phyloP scores from a whole-genome alignment of 192 early-diverging fungal species.

The Coemansia brasiliensis region DNA sequence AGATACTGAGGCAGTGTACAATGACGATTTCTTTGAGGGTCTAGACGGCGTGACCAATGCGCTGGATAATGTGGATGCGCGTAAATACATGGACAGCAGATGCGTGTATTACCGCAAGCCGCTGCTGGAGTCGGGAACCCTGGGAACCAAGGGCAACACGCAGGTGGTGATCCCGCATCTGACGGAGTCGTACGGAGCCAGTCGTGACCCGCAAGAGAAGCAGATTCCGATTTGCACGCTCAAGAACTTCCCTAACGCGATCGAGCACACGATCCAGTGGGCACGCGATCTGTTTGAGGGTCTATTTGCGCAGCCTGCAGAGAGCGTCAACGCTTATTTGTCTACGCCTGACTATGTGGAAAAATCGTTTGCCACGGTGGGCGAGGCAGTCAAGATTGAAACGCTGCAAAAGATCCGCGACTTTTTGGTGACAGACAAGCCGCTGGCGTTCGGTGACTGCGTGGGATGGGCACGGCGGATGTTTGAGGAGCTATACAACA shows the following conservation, averaged over 20 bases:
- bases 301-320: slow-evolving; percentile 85
- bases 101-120: slow-evolving; percentile 97
- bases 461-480: slow-evolving; percentile 85
- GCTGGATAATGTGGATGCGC: slow-evolving; percentile 96
- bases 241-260: slow-evolving; percentile 88
- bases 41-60: slow-evolving; percentile 96
- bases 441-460: slow-evolving; percentile 88
- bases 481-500: slow-evolving; percentile 93
- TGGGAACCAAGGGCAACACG: slow-evolving; percentile 99
- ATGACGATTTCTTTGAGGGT: slow-evolving; percentile 86
- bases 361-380: slow-evolving; percentile 68
- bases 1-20: slow-evolving; percentile 92
- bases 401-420: slow-evolving; percentile 72
- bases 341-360: slow-evolving; percentile 84
- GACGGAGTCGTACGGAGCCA: slow-evolving; percentile 98
- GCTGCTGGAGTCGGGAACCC: slow-evolving; percentile 94
- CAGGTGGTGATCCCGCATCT: slow-evolving; percentile 94
- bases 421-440: slow-evolving; percentile 77
- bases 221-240: slow-evolving; percentile 87
- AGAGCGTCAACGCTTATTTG: slow-evolving; percentile 94
- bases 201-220: slow-evolving; percentile 97
- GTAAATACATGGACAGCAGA: slow-evolving; percentile 94
- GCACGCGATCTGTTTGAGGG: slow-evolving; percentile 96
- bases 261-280: slow-evolving; percentile 93
- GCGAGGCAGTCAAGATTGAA: slow-evolving; percentile 70